Evolutionary conservation across 108 stramenopile genomes (phyloP).

Genomic region (Aureococcus anophagefferens): DNA sequence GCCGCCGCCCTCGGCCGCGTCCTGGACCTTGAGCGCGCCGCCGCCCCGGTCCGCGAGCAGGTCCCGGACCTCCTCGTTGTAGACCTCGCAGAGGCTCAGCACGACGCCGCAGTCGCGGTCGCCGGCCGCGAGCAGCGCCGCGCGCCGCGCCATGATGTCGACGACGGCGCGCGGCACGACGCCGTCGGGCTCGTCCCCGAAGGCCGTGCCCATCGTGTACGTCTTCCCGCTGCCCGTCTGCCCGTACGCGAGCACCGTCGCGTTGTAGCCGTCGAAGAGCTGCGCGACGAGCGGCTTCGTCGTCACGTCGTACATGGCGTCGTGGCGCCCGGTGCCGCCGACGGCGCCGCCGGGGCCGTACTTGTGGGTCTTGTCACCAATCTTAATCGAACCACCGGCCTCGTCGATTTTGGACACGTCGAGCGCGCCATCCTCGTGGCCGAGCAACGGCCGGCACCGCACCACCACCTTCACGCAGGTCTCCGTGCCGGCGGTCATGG

Average conservation of each 20-base stretch:
- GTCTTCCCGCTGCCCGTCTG: constrained; percentile 38
- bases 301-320: neutral
- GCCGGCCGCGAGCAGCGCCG: neutral
- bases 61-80: constrained; percentile 28
- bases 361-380: too few relatives aligned
- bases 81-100: constrained; percentile 21
- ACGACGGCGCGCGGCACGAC: constrained; percentile 47
- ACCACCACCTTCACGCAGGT: too few relatives aligned
- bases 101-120: neutral
- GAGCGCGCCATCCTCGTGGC: too few relatives aligned
- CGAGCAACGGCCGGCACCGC: too few relatives aligned
- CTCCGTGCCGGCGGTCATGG: too few relatives aligned
- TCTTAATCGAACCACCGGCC: too few relatives aligned
- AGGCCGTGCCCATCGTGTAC: constrained; percentile 26
- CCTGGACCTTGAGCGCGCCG: neutral
- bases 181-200: constrained; percentile 28
- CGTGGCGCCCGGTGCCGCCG: neutral
- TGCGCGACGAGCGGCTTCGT: constrained; percentile 8
- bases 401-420: too few relatives aligned
- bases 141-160: constrained; percentile 32
- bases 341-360: too few relatives aligned
- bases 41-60: constrained; percentile 5
- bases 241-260: constrained; percentile 32
- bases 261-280: constrained; percentile 30
- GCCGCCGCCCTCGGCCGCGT: constrained; percentile 50